phyloP scores from a whole-genome alignment of 768 basidiomycete species.

The Rhizopogon rudus region DNA sequence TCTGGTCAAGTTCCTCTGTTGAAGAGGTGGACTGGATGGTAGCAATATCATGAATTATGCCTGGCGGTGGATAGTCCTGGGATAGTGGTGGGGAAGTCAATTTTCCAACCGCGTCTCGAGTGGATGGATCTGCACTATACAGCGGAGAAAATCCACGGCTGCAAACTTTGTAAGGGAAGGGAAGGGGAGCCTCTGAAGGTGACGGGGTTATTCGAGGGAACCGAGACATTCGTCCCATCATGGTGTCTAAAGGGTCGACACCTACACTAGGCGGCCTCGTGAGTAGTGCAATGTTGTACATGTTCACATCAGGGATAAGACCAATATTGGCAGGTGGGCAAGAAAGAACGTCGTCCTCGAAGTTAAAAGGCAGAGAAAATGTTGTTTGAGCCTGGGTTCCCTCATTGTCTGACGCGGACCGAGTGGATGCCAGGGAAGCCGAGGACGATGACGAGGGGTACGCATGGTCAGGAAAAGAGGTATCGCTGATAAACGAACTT shows the following conservation, averaged over 20 bases:
- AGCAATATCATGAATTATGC: conserved; percentile 27
- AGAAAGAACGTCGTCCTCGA: conserved; percentile 10
- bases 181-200: background rate
- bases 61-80: conserved; percentile 19
- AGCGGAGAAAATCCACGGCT: background rate
- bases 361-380: background rate
- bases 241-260: conserved; percentile 38
- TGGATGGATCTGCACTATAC: background rate
- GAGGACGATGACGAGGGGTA: background rate
- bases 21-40: conserved; percentile 21
- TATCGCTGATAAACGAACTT: background rate
- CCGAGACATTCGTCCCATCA: conserved; percentile 17
- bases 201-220: background rate
- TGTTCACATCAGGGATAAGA: conserved; percentile 31
- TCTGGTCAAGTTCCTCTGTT: background rate
- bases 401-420: background rate
- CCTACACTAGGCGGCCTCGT: conserved; percentile 16
- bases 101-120: background rate
- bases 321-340: conserved; percentile 13
- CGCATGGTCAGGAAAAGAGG: background rate
- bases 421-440: background rate
- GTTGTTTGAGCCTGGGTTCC: background rate
- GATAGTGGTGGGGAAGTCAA: background rate
- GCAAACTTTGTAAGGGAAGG: background rate
- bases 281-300: conserved; percentile 22